Base-by-base conservation (phyloP, 2,329 filamentous ascomycete genomes). In the Xylaria sp. region DNA sequence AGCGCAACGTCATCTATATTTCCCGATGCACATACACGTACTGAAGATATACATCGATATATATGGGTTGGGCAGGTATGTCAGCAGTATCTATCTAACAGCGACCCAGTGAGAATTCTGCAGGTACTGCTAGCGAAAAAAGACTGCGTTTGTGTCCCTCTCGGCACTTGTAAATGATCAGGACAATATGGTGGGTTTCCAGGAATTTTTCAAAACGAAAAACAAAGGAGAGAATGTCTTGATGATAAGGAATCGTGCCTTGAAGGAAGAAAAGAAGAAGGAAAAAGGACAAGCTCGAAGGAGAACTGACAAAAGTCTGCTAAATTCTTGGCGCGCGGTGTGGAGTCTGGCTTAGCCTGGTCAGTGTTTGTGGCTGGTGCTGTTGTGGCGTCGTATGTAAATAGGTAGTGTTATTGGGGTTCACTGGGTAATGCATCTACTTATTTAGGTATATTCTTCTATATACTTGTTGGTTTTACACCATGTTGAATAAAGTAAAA, bases 111-210 rank as follows among this genome's bases (percentile, higher is more conserved):
- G 80, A 81, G 5, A 17, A 73, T 72, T 82, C 82, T 77, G 87
- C 92, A 94, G 93, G 92, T 90, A 90, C 92, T 89, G 94, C 92
- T 97, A 97, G 94, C 94, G 94, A 94, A 97, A 94, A 94, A 92
- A 92, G 91, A 91, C 91, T 92, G 91, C 90, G 82, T 69, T 78
- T 77, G 7, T n/a, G 82, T 92, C 83, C 79, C 79, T 97, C 92
- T 97, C 79, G 92, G 92, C 94, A 96, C 89, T 83, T 81, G 81
- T 66, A 86, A 96, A 97, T 97, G 94, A 89, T 94, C 93, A 93
- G 87, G 87, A 90, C 89, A 87, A 89, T 87, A 86, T 91, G 91
- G 86, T 88, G 83, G 81, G 81, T 3, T 27, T 33, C 63, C 13
- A 5, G 10, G 13, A 44, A 49, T 42, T 44, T 62, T 65, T 85